These are phyloP conservation scores for Favolaschia claudopus DNA, from an alignment of 768 basidiomycete genomes.

Conservation along the genomic window DNA sequence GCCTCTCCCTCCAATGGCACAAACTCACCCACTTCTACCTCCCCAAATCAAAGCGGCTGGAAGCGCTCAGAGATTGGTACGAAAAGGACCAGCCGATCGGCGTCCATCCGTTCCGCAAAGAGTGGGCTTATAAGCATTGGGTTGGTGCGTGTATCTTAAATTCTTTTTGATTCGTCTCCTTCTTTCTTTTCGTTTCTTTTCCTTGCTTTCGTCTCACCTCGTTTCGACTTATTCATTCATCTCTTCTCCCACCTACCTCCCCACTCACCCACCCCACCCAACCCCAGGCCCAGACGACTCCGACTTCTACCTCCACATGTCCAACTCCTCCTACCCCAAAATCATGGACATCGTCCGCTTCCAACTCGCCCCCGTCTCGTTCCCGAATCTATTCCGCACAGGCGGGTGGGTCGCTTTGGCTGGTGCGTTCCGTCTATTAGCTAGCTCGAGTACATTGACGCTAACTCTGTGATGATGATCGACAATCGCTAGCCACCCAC, in stretches of 20 bases:
- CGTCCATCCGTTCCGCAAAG: slow-evolving; percentile 57
- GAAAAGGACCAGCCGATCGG: slow-evolving; percentile 50
- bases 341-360: slow-evolving; percentile 59
- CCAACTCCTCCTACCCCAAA: slow-evolving; percentile 84
- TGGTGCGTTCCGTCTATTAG: too few relatives aligned
- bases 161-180: too few relatives aligned
- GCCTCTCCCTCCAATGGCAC: not conserved
- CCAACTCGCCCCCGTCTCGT: slow-evolving; percentile 52
- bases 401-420: slow-evolving; percentile 70
- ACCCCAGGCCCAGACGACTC: slow-evolving; percentile 67
- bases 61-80: slow-evolving; percentile 19
- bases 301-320: slow-evolving; percentile 77
- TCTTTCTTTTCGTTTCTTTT: too few relatives aligned
- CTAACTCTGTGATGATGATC: not conserved
- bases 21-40: slow-evolving; percentile 40
- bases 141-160: slow-evolving; percentile 68
- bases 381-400: slow-evolving; percentile 62
- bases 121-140: slow-evolving; percentile 52
- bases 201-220: not conserved
- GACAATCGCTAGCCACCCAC: slow-evolving; percentile 45
- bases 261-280: not conserved
- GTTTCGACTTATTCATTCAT: not conserved
- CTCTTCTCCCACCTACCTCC: not conserved
- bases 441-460: too few relatives aligned
- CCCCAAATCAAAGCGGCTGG: slow-evolving; percentile 37